Base-by-base conservation (phyloP, 108 stramenopile genomes). In the Seminavis robusta region DNA sequence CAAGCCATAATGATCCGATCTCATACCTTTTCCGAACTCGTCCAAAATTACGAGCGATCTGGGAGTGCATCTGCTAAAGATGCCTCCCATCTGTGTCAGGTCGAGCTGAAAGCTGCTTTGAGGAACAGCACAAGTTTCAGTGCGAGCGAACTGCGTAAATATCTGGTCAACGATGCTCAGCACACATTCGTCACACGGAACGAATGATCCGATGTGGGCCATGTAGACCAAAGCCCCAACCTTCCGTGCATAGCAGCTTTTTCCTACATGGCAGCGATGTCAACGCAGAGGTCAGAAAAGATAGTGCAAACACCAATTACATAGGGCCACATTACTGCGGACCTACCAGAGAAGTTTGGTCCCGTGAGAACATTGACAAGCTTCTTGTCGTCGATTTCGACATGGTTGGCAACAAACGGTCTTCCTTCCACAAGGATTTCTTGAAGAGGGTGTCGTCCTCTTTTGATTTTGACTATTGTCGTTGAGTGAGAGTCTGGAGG, bases 81-180 rank as follows among this genome's bases (percentile, higher is more conserved):
- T 88, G 19, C 65, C 59, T 28, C 77, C 90, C 77, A 93, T 89
- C 56, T 95, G 90, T 16, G 81, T 97, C 41, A 95, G 71, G 55
- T 98, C 97, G 13, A 93, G 72, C 40, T 96, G 92, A 47, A 96
- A 96, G 43, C 92, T 90, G 59, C 90, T 92, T 56, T 95, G 97
- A 13, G 94, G 94, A 6, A 94, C 83, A 25, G 94, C 68, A 39
- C 92, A 95, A 6, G 94, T 95, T 69, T 98, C 97, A 10, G 88
- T 69, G 20, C 88, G 82, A 4, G 81, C 72, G 52, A 98, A 92
- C 19, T 92, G 80, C 0, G 92, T 88, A 55, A 89, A 68, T 26
- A 98, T 94, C 28, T 92, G 78, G 61, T 96, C 94, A 27, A 81
- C 79, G 10, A 98, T 65, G 13, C 88, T 86, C 26, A 98, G 88